Evolutionary conservation across 2,329 filamentous ascomycete species (phyloP).

Genomic region (Aspergillus chevalieri): DNA sequence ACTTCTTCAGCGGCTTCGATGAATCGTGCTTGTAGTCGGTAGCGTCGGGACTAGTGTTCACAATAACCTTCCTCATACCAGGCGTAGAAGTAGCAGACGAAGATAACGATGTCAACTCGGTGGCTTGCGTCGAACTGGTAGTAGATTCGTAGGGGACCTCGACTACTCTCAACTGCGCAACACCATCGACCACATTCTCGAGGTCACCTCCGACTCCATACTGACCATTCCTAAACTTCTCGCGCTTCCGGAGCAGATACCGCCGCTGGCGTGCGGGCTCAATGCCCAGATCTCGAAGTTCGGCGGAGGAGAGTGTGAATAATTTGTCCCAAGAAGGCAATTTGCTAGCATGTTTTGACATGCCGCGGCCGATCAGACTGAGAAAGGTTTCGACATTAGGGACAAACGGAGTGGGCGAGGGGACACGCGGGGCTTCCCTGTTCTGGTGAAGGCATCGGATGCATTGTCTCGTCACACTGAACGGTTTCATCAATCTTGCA

Average conservation of each 20-base stretch:
- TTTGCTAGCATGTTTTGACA: conserved; percentile 76
- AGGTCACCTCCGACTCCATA: conserved; percentile 81
- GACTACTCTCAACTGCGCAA: conserved; percentile 53
- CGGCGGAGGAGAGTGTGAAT: conserved; percentile 69
- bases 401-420: conserved; percentile 73
- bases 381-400: conserved; percentile 83
- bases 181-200: conserved; percentile 60
- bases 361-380: conserved; percentile 79
- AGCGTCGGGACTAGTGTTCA: conserved; percentile 54
- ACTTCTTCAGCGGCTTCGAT: conserved; percentile 45
- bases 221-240: conserved; percentile 71
- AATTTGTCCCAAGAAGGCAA: conserved; percentile 86
- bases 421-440: conserved; percentile 45
- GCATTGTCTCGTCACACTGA: conserved; percentile 24
- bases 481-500: conserved; percentile 18
- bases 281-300: conserved; percentile 77
- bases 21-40: conserved; percentile 48
- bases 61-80: conserved; percentile 52
- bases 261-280: conserved; percentile 75
- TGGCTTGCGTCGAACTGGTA: conserved; percentile 15
- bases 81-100: conserved; percentile 50
- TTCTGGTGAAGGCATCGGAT: conserved; percentile 39
- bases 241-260: conserved; percentile 82
- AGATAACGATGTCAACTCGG: conserved; percentile 19
- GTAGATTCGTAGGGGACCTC: conserved; percentile 44